Base-by-base conservation (phyloP, 768 basidiomycete species). In the Podaxis pistillaris region DNA sequence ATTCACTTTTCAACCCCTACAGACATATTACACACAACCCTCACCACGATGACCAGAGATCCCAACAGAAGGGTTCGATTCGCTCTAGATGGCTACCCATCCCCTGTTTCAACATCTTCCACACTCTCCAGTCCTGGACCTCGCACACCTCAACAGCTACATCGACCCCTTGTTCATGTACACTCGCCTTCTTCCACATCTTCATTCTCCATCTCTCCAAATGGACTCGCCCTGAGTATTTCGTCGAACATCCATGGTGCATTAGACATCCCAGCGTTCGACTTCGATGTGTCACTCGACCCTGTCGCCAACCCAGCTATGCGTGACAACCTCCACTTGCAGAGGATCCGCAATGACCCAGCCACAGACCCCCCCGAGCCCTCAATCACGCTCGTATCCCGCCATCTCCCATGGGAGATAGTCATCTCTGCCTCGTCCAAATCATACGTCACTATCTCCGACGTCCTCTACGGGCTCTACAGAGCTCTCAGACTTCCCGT, bases 101-200 rank as follows among this genome's bases (percentile, higher is more conserved):
- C 63, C 4, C 56, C 56, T 44, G n/a, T 19, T 13, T 63, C 56
- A 4, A 55, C 62, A 9, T 51, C 47, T 26, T 56, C 62, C 2
- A 63, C 49, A 7, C 50, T 58, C 17, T 62, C 56, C 33, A 46
- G 63, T 40, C 30, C 63, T 5, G 51, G 49, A 28, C 58, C 61
- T 28, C 40, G 11, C 36, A 62, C 63, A 4, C 56, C 63, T 12
- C 61, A 36, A n/a, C 30, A 56, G 9, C 3, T 26, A 11, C 11
- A 36, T 9, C 44, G 15, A 28, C 54, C 54, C 13, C 61, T 50
- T 9, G 24, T 40, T 6, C 33, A 41, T 1, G 22, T 13, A 19
- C 37, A 26, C 15, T 33, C 17, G 7, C 38, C 24, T 54, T 44
- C 54, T 9, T 56, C 37, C 54, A 24, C 12, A 37, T 38, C 38